These are phyloP conservation scores for Pseudonectria buxi DNA, from an alignment of 2,329 filamentous ascomycete species.

Conservation along the genomic window DNA sequence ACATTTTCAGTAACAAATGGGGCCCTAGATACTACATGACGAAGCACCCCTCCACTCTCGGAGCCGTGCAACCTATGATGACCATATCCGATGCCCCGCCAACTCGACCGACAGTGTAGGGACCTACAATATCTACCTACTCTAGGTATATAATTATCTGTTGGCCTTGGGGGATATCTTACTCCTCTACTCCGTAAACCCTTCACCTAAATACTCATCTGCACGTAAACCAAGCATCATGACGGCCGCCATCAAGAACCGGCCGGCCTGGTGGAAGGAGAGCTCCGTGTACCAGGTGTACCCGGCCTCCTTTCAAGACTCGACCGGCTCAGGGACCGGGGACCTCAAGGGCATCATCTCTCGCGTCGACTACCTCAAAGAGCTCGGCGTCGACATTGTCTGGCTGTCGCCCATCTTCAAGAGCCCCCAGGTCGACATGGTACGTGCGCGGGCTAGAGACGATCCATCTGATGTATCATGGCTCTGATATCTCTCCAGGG, in stretches of 20 bases:
- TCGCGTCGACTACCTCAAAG: slow-evolving; percentile 47
- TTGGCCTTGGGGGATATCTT: slow-evolving; percentile 7
- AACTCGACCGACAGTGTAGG: too few relatives aligned
- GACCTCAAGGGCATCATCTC: slow-evolving; percentile 53
- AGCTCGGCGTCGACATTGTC: slow-evolving; percentile 51
- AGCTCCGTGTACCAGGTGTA: slow-evolving; percentile 56
- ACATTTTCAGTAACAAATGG: too few relatives aligned
- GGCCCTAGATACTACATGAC: too few relatives aligned
- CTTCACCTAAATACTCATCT: too few relatives aligned
- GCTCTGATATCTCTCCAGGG: slow-evolving; percentile 31
- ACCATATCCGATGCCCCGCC: too few relatives aligned
- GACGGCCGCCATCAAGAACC: slow-evolving; percentile 17
- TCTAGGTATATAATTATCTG: slow-evolving; percentile 4
- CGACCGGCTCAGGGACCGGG: slow-evolving; percentile 48
- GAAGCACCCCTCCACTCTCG: too few relatives aligned
- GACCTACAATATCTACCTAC: too few relatives aligned
- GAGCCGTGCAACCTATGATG: too few relatives aligned
- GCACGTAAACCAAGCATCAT: too few relatives aligned
- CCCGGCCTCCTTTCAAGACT: slow-evolving; percentile 55
- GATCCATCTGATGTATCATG: neutral
- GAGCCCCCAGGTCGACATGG: slow-evolving; percentile 59
- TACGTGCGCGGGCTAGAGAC: slow-evolving; percentile 5
- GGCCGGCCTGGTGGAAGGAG: slow-evolving; percentile 52
- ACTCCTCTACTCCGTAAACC: neutral
- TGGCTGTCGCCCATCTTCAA: slow-evolving; percentile 46